Base-by-base conservation (phyloP, 805 yeast species). In the Yarrowia deformans region DNA sequence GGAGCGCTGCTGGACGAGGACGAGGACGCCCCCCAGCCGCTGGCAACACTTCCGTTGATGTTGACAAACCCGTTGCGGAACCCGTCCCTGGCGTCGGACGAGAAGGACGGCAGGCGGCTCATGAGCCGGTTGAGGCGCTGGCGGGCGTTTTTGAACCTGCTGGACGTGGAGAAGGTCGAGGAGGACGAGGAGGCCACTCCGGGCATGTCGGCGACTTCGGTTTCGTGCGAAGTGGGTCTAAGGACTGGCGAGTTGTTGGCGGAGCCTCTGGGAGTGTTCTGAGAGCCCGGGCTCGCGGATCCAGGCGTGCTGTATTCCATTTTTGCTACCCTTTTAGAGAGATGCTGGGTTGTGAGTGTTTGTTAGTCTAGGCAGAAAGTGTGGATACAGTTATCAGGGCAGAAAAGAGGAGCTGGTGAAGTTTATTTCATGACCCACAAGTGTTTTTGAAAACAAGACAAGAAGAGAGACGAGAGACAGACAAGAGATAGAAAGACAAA, bases 241-340 rank as follows among this genome's bases (percentile, higher is more conserved):
- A 56, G 40, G 19, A 56, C 63, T 7, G 63, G 63, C 63, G 63
- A 56, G 45, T 35, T 54, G 45, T 37, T 54, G 4, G 60, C 60
- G 8, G 60, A 54, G 13, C 14, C 5, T 34, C 56, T 9, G 10
- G 56, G 56, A 8, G 63, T 29, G 39, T 7, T 56, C 16, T 19
- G 16, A 2, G 60, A 39, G 45, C 60, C 43, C n/a, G 34, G 58
- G n/a, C 43, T 37, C 14, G 60, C 13, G 43, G 32, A 5, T 60
- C 66, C 52, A 10, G 66, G 52, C 52, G 66, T 60, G 35, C 42
- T 16, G 42, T 60, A 60, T 45, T 60, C 66, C 66, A 60, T 60
- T 3, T 3, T 29, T 37, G 43, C 43, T 16, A 3, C 23, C 29
- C 29, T 23, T 34, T 16, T 4, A 5, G 32, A 34, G 56, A 2